Evolutionary conservation across 2,329 filamentous ascomycete species (phyloP), one percentile per base, ranked within the genome.

Genomic region (Colletotrichum endophyticum): DNA sequence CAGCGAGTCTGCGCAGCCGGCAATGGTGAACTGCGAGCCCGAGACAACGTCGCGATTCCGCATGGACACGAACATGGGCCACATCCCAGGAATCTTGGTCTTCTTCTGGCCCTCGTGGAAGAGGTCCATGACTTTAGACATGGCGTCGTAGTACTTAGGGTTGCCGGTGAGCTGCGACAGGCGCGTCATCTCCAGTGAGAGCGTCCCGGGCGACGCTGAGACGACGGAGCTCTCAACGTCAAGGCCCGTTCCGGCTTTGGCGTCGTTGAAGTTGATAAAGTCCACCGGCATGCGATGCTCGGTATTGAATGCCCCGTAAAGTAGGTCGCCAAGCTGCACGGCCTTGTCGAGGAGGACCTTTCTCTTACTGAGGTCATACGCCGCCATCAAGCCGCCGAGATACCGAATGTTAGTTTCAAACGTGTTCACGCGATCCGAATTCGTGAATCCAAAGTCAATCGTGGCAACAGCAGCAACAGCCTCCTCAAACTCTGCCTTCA

Each of bases 361-460:
- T 68, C 87, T 88, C 34, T 86, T 87, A 79, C 92, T 94, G 44
- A 95, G 83, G 80, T 95, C 93, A 81, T 94, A 94, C 1, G 93
- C 93, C 16, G 91, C 90, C 75, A 95, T 81, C 72, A 95, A 88
- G 1, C 93, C 93, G 16, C 93, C 93, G 1, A 95, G 88, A 81
- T 95, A 95, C 61, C 93, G 90, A 73, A 95, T 95, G 15, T 90
- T 94, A 1, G 92, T 94, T 83, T 95, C 93, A 76, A 95, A 95
- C 1, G 94, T 86, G 77, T 93, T 94, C 66, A 87, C 83, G 2
- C 81, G n/a, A 2, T 76, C 61, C 7, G 80, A 79, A 1, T 78
- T 84, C 2, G 87, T 85, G 4, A 81, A 82, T 2, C 85, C 85
- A 66, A 90, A 91, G 80, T 91, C 88, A 72, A 93, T 87, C 83